Conservation (phyloP, 2,329 filamentous ascomycete genomes). For the Claviceps lovelessii region DNA sequence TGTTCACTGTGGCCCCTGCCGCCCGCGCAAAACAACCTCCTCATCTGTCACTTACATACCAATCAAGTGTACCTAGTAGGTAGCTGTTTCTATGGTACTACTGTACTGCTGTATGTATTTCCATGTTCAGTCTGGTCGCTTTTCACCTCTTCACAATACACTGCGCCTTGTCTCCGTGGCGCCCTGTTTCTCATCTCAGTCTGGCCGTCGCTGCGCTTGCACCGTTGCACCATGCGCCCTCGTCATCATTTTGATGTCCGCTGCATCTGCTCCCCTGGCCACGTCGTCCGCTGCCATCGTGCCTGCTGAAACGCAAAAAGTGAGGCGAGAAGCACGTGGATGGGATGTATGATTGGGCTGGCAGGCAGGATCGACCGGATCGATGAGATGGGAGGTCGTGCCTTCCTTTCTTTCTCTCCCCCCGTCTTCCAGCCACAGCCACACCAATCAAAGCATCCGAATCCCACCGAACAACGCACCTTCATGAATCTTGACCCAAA, state of each 20-base stretch:
- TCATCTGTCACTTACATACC: background rate
- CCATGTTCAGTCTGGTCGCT: background rate
- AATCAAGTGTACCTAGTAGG: too few species aligned
- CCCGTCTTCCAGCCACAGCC: background rate
- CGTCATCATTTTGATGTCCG: too few species aligned
- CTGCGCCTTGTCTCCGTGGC: too few species aligned
- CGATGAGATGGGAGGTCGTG: background rate
- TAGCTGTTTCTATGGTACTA: too few species aligned
- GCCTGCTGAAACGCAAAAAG: background rate
- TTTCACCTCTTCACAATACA: background rate
- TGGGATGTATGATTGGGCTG: background rate
- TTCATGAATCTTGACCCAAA: background rate
- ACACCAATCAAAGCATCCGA: background rate
- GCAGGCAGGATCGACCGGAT: background rate
- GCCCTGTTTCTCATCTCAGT: too few species aligned
- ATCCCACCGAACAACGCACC: background rate
- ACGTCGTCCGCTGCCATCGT: too few species aligned
- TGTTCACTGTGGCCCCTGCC: background rate
- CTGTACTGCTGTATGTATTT: background rate
- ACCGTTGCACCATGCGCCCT: too few species aligned
- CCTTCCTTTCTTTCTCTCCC: background rate
- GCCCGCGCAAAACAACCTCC: background rate
- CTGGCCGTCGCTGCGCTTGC: too few species aligned
- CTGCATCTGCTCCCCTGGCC: too few species aligned
- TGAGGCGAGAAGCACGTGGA: background rate